Conservation (phyloP, 1,139 yeast species). For the Dujonia santamariae region DNA sequence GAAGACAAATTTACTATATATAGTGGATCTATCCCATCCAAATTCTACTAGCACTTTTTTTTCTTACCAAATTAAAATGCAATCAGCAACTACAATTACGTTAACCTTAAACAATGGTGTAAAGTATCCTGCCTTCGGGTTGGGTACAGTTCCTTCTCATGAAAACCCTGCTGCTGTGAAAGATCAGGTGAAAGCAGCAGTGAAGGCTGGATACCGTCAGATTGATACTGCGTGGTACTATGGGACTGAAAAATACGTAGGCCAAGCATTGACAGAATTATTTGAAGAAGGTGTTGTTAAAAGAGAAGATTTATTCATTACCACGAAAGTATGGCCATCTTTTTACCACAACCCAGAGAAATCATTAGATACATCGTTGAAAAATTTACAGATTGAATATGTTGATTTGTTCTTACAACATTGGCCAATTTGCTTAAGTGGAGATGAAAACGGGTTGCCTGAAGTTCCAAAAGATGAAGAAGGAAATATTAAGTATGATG, state of each 20-base stretch:
- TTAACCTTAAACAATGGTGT: conserved; percentile 29
- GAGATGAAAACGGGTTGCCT: conserved; percentile 38
- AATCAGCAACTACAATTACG: conserved; percentile 20
- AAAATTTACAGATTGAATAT: conserved; percentile 48
- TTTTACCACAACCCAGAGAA: conserved; percentile 34
- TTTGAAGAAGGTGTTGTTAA: conserved; percentile 46
- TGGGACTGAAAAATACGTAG: conserved; percentile 48
- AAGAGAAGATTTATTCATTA: conserved; percentile 57
- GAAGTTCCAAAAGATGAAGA: conserved; percentile 32
- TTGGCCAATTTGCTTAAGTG: conserved; percentile 51
- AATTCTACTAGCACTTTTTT: too few species aligned
- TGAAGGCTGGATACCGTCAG: conserved; percentile 40
- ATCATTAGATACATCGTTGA: conserved; percentile 33
- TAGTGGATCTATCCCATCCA: too few species aligned
- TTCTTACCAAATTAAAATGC: conserved; percentile 3
- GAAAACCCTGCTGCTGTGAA: conserved; percentile 31
- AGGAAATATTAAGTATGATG: conserved; percentile 42
- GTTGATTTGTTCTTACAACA: conserved; percentile 60
- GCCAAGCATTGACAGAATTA: conserved; percentile 48
- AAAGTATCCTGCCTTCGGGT: conserved; percentile 36
- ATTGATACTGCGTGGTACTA: conserved; percentile 47
- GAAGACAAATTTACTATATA: too few species aligned
- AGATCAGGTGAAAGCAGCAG: conserved; percentile 36
- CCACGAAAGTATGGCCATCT: conserved; percentile 60
- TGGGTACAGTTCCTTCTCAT: conserved; percentile 35